phyloP scores from a whole-genome alignment of 371 early-diverging fungal species.

The Mucor indicus region DNA sequence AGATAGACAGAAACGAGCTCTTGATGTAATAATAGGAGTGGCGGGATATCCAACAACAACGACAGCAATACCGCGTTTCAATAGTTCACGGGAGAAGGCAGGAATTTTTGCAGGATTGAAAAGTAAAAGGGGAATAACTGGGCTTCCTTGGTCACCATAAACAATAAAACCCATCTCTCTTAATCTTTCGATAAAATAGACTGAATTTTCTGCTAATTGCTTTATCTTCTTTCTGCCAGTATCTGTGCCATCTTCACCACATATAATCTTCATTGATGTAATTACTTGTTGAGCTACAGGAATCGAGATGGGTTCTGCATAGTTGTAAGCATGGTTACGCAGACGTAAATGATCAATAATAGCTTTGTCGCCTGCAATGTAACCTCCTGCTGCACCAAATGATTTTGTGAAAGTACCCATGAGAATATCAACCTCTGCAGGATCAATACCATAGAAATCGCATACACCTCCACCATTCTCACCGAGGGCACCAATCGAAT shows the following conservation, averaged over 20 bases:
- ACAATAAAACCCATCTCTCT: constrained; percentile 94
- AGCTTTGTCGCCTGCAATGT: constrained; percentile 80
- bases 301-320: constrained; percentile 93
- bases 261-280: constrained; percentile 79
- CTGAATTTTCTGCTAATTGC: constrained; percentile 84
- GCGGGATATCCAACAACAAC: constrained; percentile 99
- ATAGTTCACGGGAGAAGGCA: constrained; percentile 93
- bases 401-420: constrained; percentile 99
- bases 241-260: constrained; percentile 69
- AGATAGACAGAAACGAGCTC: constrained; percentile 97
- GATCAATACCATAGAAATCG: constrained; percentile 91
- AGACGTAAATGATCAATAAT: constrained; percentile 87
- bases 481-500: constrained; percentile 98
- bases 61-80: constrained; percentile 92
- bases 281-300: constrained; percentile 92
- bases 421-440: constrained; percentile 90
- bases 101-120: constrained; percentile 98
- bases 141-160: constrained; percentile 92
- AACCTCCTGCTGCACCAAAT: constrained; percentile 99
- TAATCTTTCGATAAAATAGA: constrained; percentile 82
- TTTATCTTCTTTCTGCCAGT: constrained; percentile 85
- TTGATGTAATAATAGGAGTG: constrained; percentile 94
- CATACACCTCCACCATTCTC: constrained; percentile 93
- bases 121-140: constrained; percentile 95
- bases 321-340: constrained; percentile 80